Evolutionary conservation across 176 grass and related monocot genomes (phyloP), one percentile per base, ranked within the genome.

Genomic region (Thinopyrum elongatum): DNA sequence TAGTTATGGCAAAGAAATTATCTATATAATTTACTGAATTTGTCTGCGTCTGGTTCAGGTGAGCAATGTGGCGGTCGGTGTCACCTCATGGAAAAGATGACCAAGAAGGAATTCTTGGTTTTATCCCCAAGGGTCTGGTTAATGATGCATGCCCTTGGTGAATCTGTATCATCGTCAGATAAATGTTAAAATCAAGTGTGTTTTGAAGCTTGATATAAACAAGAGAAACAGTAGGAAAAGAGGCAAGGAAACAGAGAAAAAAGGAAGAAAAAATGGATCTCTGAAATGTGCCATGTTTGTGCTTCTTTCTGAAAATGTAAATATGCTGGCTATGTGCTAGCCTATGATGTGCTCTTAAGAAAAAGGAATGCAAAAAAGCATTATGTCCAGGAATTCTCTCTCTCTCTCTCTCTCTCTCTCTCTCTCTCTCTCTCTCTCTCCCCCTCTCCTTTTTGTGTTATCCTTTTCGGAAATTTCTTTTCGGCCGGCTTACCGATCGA

Each of bases 51-150:
- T 78, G 77, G 19, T 87, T 25, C 81, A 90, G 87, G 87, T 90
- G 77, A 92, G 77, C 70, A 92, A 78, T 65, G 70, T 92, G 5
- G 91, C 62, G 14, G 84, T 90, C 78, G 87, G 91, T 47, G 84
- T 92, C 78, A 31, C 91, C 31, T 81, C 91, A 73, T 71, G 87
- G 91, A 87, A 90, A 87, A 92, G 64, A 87, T 90, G 81, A 89
- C 81, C 67, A 91, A 61, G 67, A 87, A 49, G 16, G 25, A 0
- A 46, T 34, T n/a, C 63, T 29, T 29, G 25, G 21, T 44, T 59
- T 72, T 27, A 17, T 33, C 44, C 80, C 85, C 75, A 87, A 57
- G 89, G 89, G 28, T 79, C 27, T 84, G 26, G 21, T 30, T 53
- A 87, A n/a, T 5, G 41, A 87, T 84, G 71, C 66, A 62, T 28